Conservation (phyloP, 306 rosid genomes). For the Inga leiocalycina region DNA sequence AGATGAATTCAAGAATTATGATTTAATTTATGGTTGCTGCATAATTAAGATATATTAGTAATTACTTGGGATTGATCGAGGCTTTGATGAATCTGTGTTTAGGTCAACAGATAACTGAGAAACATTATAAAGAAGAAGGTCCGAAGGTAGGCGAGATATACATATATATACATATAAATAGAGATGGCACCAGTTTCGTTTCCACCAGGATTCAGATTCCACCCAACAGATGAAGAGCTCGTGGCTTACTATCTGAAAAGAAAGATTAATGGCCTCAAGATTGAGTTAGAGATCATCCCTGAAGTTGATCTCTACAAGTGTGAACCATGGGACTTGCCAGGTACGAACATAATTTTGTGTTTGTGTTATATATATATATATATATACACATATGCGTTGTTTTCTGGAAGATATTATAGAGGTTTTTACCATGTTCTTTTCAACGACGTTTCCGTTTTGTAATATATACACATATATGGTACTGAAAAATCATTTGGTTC, state of each 20-base stretch:
- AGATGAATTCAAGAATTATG: not conserved
- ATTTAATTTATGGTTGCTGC: not conserved
- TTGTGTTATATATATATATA: not conserved
- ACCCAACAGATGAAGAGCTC: constrained; percentile 93
- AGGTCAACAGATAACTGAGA: constrained; percentile 17
- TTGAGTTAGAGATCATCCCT: constrained; percentile 89
- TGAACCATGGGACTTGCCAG: constrained; percentile 98
- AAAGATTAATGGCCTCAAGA: constrained; percentile 83
- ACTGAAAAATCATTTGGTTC: not conserved
- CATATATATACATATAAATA: not conserved
- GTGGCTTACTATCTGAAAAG: constrained; percentile 89
- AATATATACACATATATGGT: no score
- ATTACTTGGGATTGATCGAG: not conserved
- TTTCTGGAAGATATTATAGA: no score
- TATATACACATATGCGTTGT: no score
- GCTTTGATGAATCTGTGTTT: not conserved
- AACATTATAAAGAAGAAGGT: constrained; percentile 35
- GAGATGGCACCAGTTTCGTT: constrained; percentile 85
- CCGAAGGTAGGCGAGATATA: constrained; percentile 10
- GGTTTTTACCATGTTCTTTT: no score
- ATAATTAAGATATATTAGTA: not conserved
- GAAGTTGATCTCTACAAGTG: constrained; percentile 98
- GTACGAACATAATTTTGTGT: constrained; percentile 29
- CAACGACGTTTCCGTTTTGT: no score
- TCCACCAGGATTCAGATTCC: constrained; percentile 96